Evolutionary conservation across 768 basidiomycete genomes (phyloP).

Genomic region (Clathrus columnatus): DNA sequence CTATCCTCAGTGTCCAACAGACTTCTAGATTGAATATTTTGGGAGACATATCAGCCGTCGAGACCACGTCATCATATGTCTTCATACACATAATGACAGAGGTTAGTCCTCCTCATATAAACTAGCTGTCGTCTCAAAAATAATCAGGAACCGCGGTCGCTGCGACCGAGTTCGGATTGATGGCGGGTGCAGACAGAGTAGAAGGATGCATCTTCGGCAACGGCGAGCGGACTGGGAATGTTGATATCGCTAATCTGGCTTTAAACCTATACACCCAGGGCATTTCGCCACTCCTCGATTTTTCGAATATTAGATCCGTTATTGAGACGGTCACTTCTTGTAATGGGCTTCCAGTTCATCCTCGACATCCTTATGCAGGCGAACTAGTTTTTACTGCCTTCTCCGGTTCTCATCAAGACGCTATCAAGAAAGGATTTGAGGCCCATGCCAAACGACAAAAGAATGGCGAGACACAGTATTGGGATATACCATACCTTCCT

Average conservation of each 20-base stretch:
- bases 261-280: slow-evolving; percentile 97
- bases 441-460: slow-evolving; percentile 59
- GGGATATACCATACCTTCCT: slow-evolving; percentile 95
- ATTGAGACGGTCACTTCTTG: slow-evolving; percentile 93
- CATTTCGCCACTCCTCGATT: slow-evolving; percentile 78
- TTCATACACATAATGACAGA: slow-evolving; percentile 97
- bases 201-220: slow-evolving; percentile 98
- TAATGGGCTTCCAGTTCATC: slow-evolving; percentile 96
- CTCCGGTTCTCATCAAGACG: slow-evolving; percentile 97
- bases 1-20: slow-evolving; percentile 1
- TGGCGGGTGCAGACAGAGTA: slow-evolving; percentile 92
- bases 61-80: slow-evolving; percentile 80
- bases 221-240: slow-evolving; percentile 97
- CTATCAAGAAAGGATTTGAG: slow-evolving; percentile 99
- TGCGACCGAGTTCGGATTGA: slow-evolving; percentile 82
- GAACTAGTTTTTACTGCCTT: slow-evolving; percentile 98
- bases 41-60: slow-evolving; percentile 78
- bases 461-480: slow-evolving; percentile 52
- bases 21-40: slow-evolving; percentile 81
- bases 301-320: slow-evolving; percentile 81
- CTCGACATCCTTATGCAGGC: slow-evolving; percentile 93
- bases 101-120: slow-evolving; percentile 35
- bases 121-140: background rate
- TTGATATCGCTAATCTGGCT: slow-evolving; percentile 93
- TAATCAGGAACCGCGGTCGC: slow-evolving; percentile 86